These are phyloP conservation scores for Gleditsia sinensis DNA, from an alignment of 306 rosid genomes.

Conservation along the genomic window DNA sequence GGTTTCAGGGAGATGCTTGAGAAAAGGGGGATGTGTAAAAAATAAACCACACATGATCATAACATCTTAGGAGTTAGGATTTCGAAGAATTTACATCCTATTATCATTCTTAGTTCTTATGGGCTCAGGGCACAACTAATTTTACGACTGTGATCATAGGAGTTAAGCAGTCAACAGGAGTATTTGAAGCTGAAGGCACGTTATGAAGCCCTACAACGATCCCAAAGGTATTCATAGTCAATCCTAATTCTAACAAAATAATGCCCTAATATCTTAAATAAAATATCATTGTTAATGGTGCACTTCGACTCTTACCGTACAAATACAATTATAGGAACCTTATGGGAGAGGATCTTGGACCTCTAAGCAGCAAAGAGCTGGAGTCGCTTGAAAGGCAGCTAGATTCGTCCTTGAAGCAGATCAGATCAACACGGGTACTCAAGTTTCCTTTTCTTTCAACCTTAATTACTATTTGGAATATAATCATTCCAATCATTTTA, in stretches of 20 bases:
- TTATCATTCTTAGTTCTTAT: too few relatives aligned
- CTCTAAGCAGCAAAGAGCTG: conserved; percentile 84
- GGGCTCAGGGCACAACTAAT: not conserved
- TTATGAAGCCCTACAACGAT: conserved; percentile 78
- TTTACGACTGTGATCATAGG: conserved; percentile 44
- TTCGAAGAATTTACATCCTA: too few relatives aligned
- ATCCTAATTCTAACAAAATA: not conserved
- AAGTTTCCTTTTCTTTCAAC: not conserved
- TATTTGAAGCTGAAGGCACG: conserved; percentile 97
- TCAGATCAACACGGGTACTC: conserved; percentile 88
- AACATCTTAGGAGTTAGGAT: too few relatives aligned
- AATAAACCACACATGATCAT: too few relatives aligned
- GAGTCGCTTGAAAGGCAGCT: conserved; percentile 97
- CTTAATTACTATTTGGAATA: not conserved
- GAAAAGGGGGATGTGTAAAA: too few relatives aligned
- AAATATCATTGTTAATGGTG: not conserved
- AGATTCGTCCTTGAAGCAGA: conserved; percentile 87
- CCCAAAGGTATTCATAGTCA: conserved; percentile 63
- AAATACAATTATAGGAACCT: conserved; percentile 61
- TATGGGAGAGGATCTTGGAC: conserved; percentile 96
- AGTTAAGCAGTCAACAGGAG: conserved; percentile 96
- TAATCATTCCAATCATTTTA: too few relatives aligned
- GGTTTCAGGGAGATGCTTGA: too few relatives aligned
- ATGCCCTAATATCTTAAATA: not conserved
- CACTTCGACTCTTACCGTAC: not conserved